Evolutionary conservation across 441 rosid genomes (phyloP).

Genomic region (Aquilaria agallochum): DNA sequence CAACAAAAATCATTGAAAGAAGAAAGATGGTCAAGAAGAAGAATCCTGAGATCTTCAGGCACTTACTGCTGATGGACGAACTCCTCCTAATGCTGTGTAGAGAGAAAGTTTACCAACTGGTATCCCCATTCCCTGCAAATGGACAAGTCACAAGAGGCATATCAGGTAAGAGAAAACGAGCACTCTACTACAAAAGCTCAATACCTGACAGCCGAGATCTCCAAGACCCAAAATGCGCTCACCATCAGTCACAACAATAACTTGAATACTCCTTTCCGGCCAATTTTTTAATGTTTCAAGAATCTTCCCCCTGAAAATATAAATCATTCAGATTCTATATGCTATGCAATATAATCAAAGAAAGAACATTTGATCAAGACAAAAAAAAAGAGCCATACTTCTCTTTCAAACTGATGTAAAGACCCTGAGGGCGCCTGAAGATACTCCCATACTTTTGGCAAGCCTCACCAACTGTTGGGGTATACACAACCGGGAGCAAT

Average conservation of each 20-base stretch:
- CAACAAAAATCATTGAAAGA: not conserved
- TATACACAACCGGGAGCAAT: slow-evolving; percentile 90
- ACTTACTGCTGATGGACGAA: slow-evolving; percentile 87
- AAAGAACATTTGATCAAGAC: slow-evolving; percentile 4
- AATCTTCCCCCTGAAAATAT: slow-evolving; percentile 64
- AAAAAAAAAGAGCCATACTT: slow-evolving; percentile 38
- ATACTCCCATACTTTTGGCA: slow-evolving; percentile 98
- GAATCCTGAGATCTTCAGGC: not conserved
- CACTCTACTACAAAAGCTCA: slow-evolving; percentile 2
- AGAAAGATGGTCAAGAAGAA: not conserved
- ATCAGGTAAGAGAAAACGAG: slow-evolving; percentile 1
- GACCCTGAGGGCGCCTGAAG: slow-evolving; percentile 93
- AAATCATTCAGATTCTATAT: slow-evolving; percentile 12
- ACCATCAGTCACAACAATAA: slow-evolving; percentile 93
- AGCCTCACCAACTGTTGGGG: slow-evolving; percentile 98
- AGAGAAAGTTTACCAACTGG: slow-evolving; percentile 95
- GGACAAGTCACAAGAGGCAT: slow-evolving; percentile 1
- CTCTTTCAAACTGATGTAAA: slow-evolving; percentile 89
- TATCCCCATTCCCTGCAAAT: slow-evolving; percentile 92
- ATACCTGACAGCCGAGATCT: slow-evolving; percentile 97
- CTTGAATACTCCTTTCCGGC: slow-evolving; percentile 88
- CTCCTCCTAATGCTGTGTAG: slow-evolving; percentile 89
- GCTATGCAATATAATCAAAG: slow-evolving; percentile 11
- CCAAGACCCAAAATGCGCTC: slow-evolving; percentile 90
- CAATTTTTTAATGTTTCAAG: slow-evolving; percentile 88